Base-by-base conservation (phyloP, 371 early-diverging fungal genomes). In the Nematocida sp. region DNA sequence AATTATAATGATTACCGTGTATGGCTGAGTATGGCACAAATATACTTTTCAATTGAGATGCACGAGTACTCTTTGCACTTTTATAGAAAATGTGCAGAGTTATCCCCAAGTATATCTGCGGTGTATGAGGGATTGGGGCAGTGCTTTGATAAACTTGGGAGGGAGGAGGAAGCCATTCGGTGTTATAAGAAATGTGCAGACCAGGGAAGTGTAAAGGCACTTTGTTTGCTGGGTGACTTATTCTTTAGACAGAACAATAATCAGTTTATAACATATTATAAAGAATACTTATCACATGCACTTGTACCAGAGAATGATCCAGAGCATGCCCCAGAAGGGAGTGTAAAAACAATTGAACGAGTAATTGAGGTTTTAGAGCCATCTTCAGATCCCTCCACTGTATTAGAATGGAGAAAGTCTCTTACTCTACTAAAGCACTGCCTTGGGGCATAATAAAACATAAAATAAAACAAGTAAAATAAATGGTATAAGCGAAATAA, bases 1-100 rank as follows among this genome's bases (percentile, higher is more conserved):
- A 92, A 92, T 72, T 88, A 89, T 27, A 87, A 90, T 15, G 95
- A 95, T 83, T 94, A 92, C 85, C 89, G 94, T 42, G 94, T 94
- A 1, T 95, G 94, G 94, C 92, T 91, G 83, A 94, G 93, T 7
- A 86, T 95, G 54, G 96, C 94, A 15, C 92, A 94, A 75, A 91
- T 92, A 0, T 94, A 94, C 86, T 92, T 93, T 85, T 85, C 92
- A 23, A 89, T 94, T 42, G 90, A 90, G 46, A 89, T 94, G 87
- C 89, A 90, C 23, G 90, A 90, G 73, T 92, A 92, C 76, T 91
- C 94, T 0, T 82, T 92, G n/a, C 91, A 89, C 80, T 94, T 94
- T 85, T 94, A 90, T 85, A 89, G 91, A 83, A 89, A 91, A 42
- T 92, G 94, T 3, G 88, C 91, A 0, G 90, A 92, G 15, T 84